phyloP scores from a whole-genome alignment of 2,329 filamentous ascomycete species.

The Pseudocercospora vitis region DNA sequence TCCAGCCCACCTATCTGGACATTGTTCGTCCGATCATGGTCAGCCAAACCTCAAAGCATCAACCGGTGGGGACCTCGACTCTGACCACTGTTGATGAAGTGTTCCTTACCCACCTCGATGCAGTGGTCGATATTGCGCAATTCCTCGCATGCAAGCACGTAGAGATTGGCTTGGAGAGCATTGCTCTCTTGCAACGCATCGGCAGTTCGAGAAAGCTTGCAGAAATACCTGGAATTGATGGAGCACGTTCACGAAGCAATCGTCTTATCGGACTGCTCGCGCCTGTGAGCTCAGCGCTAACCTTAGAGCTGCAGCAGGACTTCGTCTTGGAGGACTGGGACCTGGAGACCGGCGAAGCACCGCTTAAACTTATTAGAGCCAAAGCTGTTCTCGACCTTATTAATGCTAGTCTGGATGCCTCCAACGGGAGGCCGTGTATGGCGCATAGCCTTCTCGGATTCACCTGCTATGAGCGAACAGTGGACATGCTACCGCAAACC shows the following conservation, averaged over 20 bases:
- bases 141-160: conserved; percentile 85
- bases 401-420: conserved; percentile 72
- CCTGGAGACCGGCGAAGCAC: conserved; percentile 65
- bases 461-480: conserved; percentile 66
- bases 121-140: conserved; percentile 79
- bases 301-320: conserved; percentile 80
- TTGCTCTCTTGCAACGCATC: conserved; percentile 81
- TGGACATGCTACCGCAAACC: conserved; percentile 68
- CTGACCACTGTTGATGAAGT: conserved; percentile 92
- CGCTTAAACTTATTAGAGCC: conserved; percentile 77
- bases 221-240: conserved; percentile 64
- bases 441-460: conserved; percentile 92
- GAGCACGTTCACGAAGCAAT: conserved; percentile 44
- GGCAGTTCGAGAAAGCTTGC: conserved; percentile 80
- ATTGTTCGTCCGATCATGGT: conserved; percentile 79
- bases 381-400: conserved; percentile 79
- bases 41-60: conserved; percentile 59
- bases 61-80: conserved; percentile 69
- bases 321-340: conserved; percentile 83
- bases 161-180: conserved; percentile 73
- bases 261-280: conserved; percentile 34
- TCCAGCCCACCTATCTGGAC: conserved; percentile 89
- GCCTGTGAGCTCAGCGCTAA: conserved; percentile 58
- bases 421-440: conserved; percentile 76
- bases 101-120: conserved; percentile 72